These are phyloP conservation scores for Themeda triandra DNA, from an alignment of 176 grass and related monocot species.

Conservation along the genomic window DNA sequence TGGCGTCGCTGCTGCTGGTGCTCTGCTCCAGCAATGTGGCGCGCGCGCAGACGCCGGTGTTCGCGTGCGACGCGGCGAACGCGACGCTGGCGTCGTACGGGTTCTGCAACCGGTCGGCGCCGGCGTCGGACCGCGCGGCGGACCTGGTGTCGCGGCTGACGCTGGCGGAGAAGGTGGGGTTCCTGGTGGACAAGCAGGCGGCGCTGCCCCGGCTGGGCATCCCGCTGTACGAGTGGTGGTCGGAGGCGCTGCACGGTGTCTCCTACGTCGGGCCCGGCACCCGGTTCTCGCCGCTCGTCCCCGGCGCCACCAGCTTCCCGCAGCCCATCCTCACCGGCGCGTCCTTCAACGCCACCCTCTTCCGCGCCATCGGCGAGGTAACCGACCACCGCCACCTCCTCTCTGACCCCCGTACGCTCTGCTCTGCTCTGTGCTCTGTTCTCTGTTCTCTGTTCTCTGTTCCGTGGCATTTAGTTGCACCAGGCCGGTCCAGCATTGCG, in stretches of 20 bases:
- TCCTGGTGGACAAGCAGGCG: constrained; percentile 70
- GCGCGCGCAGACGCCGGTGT: constrained; percentile 55
- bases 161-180: constrained; percentile 83
- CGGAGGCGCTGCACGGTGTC: constrained; percentile 93
- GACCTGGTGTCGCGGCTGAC: constrained; percentile 68
- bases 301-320: constrained; percentile 93
- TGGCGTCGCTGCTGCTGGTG: background rate
- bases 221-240: constrained; percentile 97
- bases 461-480: background rate
- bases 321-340: constrained; percentile 88
- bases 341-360: constrained; percentile 83
- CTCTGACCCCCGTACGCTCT: background rate
- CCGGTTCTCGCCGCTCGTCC: constrained; percentile 59
- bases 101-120: constrained; percentile 63
- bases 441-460: background rate
- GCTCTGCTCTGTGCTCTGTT: too few relatives aligned
- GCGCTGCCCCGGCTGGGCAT: constrained; percentile 77
- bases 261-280: constrained; percentile 86
- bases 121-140: constrained; percentile 35
- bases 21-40: background rate
- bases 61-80: constrained; percentile 80
- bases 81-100: constrained; percentile 37
- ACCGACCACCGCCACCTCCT: background rate
- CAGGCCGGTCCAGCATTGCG: constrained; percentile 9
- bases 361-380: constrained; percentile 78